Percentiles rank a stretch among this genome's conserved stretches.
Evolutionary conservation across 1,284 basidiomycete species (phyloP).

Genomic region (Marasmius sp.): DNA sequence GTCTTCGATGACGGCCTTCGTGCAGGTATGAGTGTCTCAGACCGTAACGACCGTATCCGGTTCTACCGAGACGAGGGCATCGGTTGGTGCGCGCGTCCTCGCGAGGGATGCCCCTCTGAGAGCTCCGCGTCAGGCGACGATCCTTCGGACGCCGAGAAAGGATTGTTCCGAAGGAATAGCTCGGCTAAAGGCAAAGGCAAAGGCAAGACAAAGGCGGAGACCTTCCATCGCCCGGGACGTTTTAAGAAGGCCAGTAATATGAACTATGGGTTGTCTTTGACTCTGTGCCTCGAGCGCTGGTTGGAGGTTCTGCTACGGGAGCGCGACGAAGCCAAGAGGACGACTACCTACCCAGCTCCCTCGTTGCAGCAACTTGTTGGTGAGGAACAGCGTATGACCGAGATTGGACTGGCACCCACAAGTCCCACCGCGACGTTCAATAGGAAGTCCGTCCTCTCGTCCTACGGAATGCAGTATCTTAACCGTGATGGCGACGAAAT

Average conservation of each 20-base stretch:
- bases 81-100: conserved; percentile 77
- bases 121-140: neutral
- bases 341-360: neutral
- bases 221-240: conserved; percentile 11
- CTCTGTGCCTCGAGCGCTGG: conserved; percentile 10
- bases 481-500: conserved; percentile 17
- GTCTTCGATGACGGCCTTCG: conserved; percentile 78
- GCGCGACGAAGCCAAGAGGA: neutral
- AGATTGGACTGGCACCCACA: neutral
- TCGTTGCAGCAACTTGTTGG: neutral
- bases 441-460: conserved; percentile 1
- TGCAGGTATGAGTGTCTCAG: conserved; percentile 52
- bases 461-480: conserved; percentile 16
- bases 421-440: neutral
- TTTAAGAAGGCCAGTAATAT: conserved; percentile 15
- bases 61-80: conserved; percentile 83
- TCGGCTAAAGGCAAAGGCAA: neutral
- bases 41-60: conserved; percentile 65
- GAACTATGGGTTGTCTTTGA: conserved; percentile 11
- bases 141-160: conserved; percentile 12
- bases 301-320: conserved; percentile 4
- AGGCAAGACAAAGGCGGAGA: neutral
- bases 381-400: neutral
- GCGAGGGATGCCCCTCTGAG: conserved; percentile 14
- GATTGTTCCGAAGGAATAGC: neutral